These are phyloP conservation scores for Meyerozyma athensensis DNA, from an alignment of 1,139 yeast genomes.

Conservation along the genomic window DNA sequence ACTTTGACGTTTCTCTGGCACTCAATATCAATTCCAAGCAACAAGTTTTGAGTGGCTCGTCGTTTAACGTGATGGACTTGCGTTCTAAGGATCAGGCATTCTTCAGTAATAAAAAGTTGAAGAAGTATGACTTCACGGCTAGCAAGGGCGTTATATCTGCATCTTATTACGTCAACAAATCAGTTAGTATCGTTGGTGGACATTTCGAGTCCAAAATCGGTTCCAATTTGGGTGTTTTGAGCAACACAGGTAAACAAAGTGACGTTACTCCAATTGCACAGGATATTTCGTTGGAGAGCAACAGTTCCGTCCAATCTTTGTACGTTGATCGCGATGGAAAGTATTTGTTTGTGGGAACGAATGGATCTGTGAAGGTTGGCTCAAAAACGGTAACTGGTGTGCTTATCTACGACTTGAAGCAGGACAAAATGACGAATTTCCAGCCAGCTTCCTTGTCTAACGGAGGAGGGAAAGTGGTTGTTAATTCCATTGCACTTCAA, in stretches of 20 bases:
- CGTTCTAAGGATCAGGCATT: constrained; percentile 29
- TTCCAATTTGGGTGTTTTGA: constrained; percentile 32
- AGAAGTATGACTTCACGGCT: constrained; percentile 21
- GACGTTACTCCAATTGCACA: constrained; percentile 22
- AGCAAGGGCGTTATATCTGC: constrained; percentile 31
- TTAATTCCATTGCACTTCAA: constrained; percentile 52
- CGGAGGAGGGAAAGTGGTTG: constrained; percentile 25
- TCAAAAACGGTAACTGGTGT: constrained; percentile 37
- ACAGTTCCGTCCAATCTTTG: constrained; percentile 35
- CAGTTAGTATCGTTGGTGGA: constrained; percentile 52
- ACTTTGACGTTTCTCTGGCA: constrained; percentile 34
- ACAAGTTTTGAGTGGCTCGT: constrained; percentile 37
- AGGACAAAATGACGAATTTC: constrained; percentile 29
- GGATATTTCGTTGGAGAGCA: constrained; percentile 34
- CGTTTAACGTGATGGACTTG: constrained; percentile 35
- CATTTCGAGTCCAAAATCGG: constrained; percentile 22
- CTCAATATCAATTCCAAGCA: constrained; percentile 19
- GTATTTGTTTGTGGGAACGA: constrained; percentile 47
- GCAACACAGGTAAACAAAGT: constrained; percentile 20
- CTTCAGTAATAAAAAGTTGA: constrained; percentile 19
- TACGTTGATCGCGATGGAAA: constrained; percentile 35
- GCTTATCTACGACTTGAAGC: constrained; percentile 45
- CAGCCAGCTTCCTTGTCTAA: constrained; percentile 47
- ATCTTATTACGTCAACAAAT: constrained; percentile 42
- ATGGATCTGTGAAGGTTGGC: constrained; percentile 36